These are phyloP conservation scores for Cyclocybe cylindracea DNA, from an alignment of 768 basidiomycete genomes.

Conservation along the genomic window DNA sequence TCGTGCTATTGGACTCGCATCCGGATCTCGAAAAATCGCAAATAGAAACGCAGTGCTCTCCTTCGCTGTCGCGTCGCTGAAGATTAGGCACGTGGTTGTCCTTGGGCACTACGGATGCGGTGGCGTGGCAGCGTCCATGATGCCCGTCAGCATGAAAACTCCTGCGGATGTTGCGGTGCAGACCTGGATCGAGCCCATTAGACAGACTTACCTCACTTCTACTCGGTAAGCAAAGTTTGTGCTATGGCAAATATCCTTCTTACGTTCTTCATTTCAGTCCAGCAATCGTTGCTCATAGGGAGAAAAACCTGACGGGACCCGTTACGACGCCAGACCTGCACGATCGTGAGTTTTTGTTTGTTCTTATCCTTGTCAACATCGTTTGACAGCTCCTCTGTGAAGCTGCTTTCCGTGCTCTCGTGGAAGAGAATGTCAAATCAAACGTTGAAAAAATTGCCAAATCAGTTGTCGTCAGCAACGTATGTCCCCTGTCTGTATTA, in stretches of 20 bases:
- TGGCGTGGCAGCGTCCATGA: slow-evolving; percentile 29
- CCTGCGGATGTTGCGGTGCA: slow-evolving; percentile 34
- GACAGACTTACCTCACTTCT: slow-evolving; percentile 33
- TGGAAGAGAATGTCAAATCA: slow-evolving; percentile 43
- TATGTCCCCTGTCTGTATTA: slow-evolving; percentile 6
- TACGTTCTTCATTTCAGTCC: slow-evolving; percentile 21
- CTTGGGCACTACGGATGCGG: slow-evolving; percentile 33
- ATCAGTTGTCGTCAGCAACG: slow-evolving; percentile 29
- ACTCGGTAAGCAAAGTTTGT: not conserved
- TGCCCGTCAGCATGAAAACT: slow-evolving; percentile 1
- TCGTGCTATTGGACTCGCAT: not conserved
- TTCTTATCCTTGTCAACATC: not conserved
- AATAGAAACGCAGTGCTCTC: slow-evolving; percentile 28
- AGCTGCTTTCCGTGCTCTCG: slow-evolving; percentile 44
- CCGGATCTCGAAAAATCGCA: no score
- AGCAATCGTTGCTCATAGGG: slow-evolving; percentile 34
- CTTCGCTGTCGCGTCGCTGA: slow-evolving; percentile 26
- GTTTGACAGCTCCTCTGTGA: not conserved
- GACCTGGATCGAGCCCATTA: slow-evolving; percentile 40
- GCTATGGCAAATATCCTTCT: no score
- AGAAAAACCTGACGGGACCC: slow-evolving; percentile 11
- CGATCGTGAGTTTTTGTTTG: slow-evolving; percentile 25
- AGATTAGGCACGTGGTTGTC: slow-evolving; percentile 31
- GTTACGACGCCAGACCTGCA: slow-evolving; percentile 22
- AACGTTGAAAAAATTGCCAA: slow-evolving; percentile 28